Evolutionary conservation across 345 rosid genomes (phyloP), one percentile per base, ranked within the genome.

Genomic region (Ceriops zippeliana): DNA sequence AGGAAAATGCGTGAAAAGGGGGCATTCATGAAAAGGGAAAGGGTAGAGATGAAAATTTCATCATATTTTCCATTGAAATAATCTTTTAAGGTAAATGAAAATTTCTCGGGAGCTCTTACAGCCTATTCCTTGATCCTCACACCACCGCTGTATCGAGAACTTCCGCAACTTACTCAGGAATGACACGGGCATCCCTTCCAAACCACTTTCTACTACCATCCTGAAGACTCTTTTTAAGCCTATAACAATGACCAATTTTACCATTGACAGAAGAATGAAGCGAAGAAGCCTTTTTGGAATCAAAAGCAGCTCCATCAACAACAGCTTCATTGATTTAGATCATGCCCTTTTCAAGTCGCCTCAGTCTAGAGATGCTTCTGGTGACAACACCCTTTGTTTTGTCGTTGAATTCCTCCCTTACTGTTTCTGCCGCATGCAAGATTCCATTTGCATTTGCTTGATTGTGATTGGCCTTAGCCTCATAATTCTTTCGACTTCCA

Each of bases 341-440:
- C 57, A 19, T 30, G 22, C 62, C 57, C 52, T 28, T 9, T 57
- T 6, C 35, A 35, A 16, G 59, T 51, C 60, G 38, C 71, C 57
- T 64, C 72, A 67, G 52, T 69, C 77, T 82, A 19, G 62, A 64
- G 83, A 81, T 82, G 66, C 90, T 86, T 72, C 88, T 79, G 31
- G 86, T 84, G 24, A 72, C 57, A 31, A 81, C 73, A 63, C 85
- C 81, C 37, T 30, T 69, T 35, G 70, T 58, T 46, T 31, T 61
- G 56, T 59, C 52, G 11, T 7, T 19, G 46, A 24, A 16, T 21
- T 58, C 52, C 20, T 31, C 63, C 3, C 1, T 28, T 35, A 30
- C 63, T 46, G 8, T 27, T 58, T 37, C 70, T 24, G 24, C 47
- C n/a, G 68, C 38, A 57, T 22, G 13, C 64, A 27, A 58, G 35